Percentiles rank a stretch among this genome's conserved stretches.
phyloP scores from a whole-genome alignment of 169 alveolate genomes.

The Perkinsus olseni region DNA sequence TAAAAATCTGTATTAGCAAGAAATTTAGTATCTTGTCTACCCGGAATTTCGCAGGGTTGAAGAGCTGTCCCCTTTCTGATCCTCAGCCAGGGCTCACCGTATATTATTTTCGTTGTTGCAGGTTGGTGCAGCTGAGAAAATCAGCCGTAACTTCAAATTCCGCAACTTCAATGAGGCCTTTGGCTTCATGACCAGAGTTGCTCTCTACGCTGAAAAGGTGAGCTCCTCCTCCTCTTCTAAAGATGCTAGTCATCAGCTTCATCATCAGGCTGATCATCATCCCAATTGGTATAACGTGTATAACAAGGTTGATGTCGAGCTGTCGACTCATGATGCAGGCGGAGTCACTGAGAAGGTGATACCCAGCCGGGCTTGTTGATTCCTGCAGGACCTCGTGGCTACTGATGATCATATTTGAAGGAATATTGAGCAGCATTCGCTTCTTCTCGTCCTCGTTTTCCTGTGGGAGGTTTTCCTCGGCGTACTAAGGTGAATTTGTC shows the following conservation, averaged over 20 bases:
- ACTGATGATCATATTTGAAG: too few species aligned
- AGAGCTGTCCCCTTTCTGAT: too few species aligned
- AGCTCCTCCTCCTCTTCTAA: background rate
- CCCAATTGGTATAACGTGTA: conserved; percentile 55
- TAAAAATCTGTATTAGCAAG: too few species aligned
- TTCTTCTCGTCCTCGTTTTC: too few species aligned
- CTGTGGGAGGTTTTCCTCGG: too few species aligned
- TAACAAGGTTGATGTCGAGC: conserved; percentile 37
- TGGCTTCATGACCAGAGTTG: conserved; percentile 48
- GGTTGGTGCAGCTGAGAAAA: background rate
- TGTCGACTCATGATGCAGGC: conserved; percentile 47
- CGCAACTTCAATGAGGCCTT: conserved; percentile 32
- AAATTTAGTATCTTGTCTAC: too few species aligned
- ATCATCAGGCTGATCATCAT: conserved; percentile 29
- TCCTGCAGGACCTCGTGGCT: too few species aligned
- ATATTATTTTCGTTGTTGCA: background rate
- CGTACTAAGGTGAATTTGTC: too few species aligned
- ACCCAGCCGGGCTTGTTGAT: too few species aligned
- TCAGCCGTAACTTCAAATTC: background rate
- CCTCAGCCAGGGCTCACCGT: background rate
- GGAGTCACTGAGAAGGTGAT: conserved; percentile 48
- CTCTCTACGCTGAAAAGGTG: conserved; percentile 42
- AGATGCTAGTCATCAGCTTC: background rate
- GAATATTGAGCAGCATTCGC: too few species aligned
- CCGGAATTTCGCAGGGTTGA: too few species aligned